A percentile compares a stretch with the other conserved stretches of the same genome.
Evolutionary conservation across 768 basidiomycete genomes (phyloP).

Genomic region (Lentinula raphanica): DNA sequence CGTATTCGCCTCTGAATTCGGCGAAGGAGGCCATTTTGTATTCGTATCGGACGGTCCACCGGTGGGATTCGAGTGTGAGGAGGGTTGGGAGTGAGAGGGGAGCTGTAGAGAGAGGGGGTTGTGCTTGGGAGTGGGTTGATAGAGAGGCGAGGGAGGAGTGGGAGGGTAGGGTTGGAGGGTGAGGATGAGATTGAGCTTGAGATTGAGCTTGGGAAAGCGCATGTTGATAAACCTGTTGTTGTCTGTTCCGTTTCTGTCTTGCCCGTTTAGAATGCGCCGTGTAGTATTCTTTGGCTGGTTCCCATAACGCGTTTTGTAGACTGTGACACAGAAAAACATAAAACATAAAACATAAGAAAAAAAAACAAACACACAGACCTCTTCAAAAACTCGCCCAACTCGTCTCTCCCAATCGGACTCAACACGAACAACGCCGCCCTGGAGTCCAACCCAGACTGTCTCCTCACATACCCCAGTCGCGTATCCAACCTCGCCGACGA

Average conservation of each 20-base stretch:
- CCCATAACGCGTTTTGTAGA: conserved; percentile 84
- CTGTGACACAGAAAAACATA: conserved; percentile 28
- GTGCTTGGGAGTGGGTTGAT: conserved; percentile 34
- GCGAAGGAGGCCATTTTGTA: conserved; percentile 98
- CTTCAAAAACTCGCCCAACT: conserved; percentile 84
- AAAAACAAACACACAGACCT: conserved; percentile 40
- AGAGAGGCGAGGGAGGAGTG: conserved; percentile 26
- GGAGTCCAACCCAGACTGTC: conserved; percentile 85
- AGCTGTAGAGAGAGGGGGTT: conserved; percentile 47
- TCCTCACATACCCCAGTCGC: conserved; percentile 80
- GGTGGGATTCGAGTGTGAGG: conserved; percentile 67
- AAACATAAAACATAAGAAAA: background rate
- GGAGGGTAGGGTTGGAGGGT: background rate
- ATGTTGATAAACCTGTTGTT: conserved; percentile 34
- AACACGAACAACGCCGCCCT: conserved; percentile 91
- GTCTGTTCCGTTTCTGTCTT: conserved; percentile 80
- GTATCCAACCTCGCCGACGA: conserved; percentile 40
- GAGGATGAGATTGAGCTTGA: background rate
- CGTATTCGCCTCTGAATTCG: conserved; percentile 89
- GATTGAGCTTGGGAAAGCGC: background rate
- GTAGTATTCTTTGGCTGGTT: conserved; percentile 91
- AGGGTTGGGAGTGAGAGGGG: conserved; percentile 37
- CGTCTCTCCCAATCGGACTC: conserved; percentile 82
- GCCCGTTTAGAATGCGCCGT: conserved; percentile 89
- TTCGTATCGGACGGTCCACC: conserved; percentile 95